These are phyloP conservation scores for Colletotrichum gloeosporioides DNA, from an alignment of 2,329 filamentous ascomycete species.

Conservation along the genomic window DNA sequence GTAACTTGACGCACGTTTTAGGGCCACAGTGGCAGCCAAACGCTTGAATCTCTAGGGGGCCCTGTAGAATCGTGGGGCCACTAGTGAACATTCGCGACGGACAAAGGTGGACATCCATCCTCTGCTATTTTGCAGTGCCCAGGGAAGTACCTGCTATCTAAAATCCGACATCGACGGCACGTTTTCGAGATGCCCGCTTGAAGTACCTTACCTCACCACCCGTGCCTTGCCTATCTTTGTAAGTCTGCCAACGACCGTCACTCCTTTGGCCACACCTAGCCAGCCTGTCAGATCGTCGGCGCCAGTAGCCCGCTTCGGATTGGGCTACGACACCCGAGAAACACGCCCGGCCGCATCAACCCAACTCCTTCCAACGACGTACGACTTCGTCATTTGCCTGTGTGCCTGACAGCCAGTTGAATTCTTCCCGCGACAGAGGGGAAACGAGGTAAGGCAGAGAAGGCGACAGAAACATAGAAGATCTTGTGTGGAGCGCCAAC, in stretches of 20 bases:
- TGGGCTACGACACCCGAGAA: neutral
- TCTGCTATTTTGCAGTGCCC: neutral
- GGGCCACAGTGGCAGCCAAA: conserved; percentile 4
- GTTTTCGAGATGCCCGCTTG: neutral
- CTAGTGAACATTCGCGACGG: neutral
- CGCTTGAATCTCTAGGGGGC: neutral
- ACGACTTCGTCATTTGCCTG: neutral
- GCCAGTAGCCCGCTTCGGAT: neutral
- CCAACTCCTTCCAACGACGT: neutral
- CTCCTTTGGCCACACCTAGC: neutral
- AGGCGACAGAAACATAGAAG: neutral
- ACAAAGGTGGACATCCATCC: neutral
- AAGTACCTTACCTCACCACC: neutral
- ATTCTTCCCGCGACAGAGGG: neutral
- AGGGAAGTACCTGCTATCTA: conserved; percentile 7
- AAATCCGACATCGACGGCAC: neutral
- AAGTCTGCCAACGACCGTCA: neutral
- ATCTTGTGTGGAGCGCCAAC: neutral
- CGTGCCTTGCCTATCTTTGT: neutral
- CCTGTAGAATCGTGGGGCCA: conserved; percentile 3
- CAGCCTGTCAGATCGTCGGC: neutral
- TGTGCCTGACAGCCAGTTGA: neutral
- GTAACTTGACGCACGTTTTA: conserved; percentile 19
- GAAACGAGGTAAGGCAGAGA: neutral
- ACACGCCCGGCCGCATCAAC: neutral